These are phyloP conservation scores for Camellia granthamiana DNA, from an alignment of 148 eudicot species.

Conservation along the genomic window DNA sequence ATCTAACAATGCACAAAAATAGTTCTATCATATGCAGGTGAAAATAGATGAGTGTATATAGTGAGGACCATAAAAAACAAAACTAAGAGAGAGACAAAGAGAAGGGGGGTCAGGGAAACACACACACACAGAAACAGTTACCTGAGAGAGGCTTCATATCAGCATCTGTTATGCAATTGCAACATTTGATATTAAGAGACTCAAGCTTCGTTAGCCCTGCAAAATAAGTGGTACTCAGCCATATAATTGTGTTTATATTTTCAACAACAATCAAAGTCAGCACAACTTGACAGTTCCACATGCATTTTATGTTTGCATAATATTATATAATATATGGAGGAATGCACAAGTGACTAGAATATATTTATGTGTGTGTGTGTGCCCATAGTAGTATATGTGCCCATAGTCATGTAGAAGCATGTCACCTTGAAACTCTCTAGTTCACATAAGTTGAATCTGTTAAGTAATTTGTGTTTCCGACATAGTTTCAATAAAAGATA, in stretches of 20 bases:
- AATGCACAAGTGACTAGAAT: not conserved
- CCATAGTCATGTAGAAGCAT: not conserved
- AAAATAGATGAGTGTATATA: not conserved
- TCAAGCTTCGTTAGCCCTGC: conserved; percentile 59
- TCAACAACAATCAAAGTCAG: not conserved
- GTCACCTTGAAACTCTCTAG: not conserved
- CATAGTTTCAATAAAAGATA: not conserved
- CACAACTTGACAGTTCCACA: not conserved
- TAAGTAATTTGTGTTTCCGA: not conserved
- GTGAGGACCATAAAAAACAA: not conserved
- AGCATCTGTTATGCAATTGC: conserved; percentile 63
- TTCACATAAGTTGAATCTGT: not conserved
- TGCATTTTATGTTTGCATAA: not conserved
- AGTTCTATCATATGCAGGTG: not conserved
- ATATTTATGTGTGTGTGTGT: too few relatives aligned
- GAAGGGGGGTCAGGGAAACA: too few relatives aligned
- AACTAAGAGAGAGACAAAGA: not conserved
- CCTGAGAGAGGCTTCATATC: conserved; percentile 71
- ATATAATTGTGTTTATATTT: not conserved
- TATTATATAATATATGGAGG: not conserved
- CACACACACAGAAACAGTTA: conserved; percentile 13
- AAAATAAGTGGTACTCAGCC: conserved; percentile 2
- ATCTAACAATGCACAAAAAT: not conserved
- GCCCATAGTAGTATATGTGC: too few relatives aligned
- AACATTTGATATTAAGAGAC: conserved; percentile 62